These are phyloP conservation scores for Ustilago trichophora DNA, from an alignment of 1,284 basidiomycete genomes.

Conservation along the genomic window DNA sequence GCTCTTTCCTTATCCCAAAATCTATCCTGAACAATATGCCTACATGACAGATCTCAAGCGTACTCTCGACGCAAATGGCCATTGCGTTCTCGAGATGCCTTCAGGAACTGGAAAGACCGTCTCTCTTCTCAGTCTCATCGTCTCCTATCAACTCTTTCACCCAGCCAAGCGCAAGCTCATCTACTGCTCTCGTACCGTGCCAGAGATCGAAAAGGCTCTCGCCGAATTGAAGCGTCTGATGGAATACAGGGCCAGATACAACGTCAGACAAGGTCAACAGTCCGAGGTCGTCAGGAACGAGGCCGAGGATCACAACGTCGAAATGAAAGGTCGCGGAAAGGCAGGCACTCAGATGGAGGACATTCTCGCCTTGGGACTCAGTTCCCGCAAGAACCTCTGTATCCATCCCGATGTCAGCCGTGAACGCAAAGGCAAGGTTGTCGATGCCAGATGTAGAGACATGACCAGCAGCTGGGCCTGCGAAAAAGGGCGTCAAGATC, in stretches of 20 bases:
- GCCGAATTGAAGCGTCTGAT: slow-evolving; percentile 94
- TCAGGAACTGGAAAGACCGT: slow-evolving; percentile 99
- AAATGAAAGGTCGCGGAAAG: slow-evolving; percentile 43
- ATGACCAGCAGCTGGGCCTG: slow-evolving; percentile 86
- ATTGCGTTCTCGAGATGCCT: slow-evolving; percentile 99
- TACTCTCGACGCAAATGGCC: slow-evolving; percentile 89
- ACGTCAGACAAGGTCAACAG: slow-evolving; percentile 70
- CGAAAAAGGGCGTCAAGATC: slow-evolving; percentile 85
- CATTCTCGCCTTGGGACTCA: slow-evolving; percentile 90
- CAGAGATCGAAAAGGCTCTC: slow-evolving; percentile 98
- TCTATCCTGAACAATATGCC: slow-evolving; percentile 87
- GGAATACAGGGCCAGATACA: slow-evolving; percentile 76
- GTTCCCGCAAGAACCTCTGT: slow-evolving; percentile 95
- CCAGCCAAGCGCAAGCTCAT: slow-evolving; percentile 91
- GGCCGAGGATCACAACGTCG: slow-evolving; percentile 28
- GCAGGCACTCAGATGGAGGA: slow-evolving; percentile 65
- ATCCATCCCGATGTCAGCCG: slow-evolving; percentile 93
- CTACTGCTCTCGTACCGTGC: slow-evolving; percentile 99
- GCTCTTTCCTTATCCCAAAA: slow-evolving; percentile 68
- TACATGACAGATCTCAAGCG: slow-evolving; percentile 99
- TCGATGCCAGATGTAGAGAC: slow-evolving; percentile 95
- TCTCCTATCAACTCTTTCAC: slow-evolving; percentile 96
- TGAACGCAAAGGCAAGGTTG: slow-evolving; percentile 97
- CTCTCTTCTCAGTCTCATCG: slow-evolving; percentile 91
- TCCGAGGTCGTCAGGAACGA: slow-evolving; percentile 75